These are phyloP conservation scores for Leptodontidium sp. DNA, from an alignment of 2,329 filamentous ascomycete species.

Conservation along the genomic window DNA sequence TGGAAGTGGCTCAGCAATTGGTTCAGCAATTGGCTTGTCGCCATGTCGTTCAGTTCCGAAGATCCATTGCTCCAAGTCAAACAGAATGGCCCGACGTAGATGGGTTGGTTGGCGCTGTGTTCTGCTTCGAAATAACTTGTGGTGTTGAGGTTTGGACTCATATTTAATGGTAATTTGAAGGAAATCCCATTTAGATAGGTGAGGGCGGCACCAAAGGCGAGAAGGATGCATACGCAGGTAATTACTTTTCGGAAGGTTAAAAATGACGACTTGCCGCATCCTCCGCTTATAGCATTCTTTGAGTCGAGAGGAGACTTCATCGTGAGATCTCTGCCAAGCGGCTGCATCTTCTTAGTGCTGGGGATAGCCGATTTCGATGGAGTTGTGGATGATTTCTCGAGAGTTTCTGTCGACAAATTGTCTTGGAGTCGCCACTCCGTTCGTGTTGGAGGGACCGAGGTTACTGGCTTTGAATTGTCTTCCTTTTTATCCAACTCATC, in stretches of 20 bases:
- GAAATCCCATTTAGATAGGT: neutral
- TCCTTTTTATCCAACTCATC: neutral
- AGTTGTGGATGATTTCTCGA: too few species aligned
- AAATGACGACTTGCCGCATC: too few species aligned
- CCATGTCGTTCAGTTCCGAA: conserved; percentile 6
- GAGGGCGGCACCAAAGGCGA: too few species aligned
- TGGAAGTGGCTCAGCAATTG: neutral
- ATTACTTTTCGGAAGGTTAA: too few species aligned
- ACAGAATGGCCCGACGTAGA: neutral
- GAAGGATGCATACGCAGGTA: too few species aligned
- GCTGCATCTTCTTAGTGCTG: too few species aligned
- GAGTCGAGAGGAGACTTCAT: too few species aligned
- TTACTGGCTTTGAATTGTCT: neutral
- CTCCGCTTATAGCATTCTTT: too few species aligned
- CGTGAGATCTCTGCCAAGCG: too few species aligned
- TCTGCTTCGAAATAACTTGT: neutral
- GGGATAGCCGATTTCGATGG: too few species aligned
- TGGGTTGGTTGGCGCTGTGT: neutral
- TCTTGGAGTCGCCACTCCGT: neutral
- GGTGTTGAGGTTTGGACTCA: neutral
- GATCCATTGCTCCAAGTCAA: neutral
- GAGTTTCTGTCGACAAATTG: neutral
- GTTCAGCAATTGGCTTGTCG: neutral
- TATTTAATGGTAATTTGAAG: too few species aligned
- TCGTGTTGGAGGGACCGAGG: neutral